Base-by-base conservation (phyloP, 148 eudicot species). In the Chenopodium album region DNA sequence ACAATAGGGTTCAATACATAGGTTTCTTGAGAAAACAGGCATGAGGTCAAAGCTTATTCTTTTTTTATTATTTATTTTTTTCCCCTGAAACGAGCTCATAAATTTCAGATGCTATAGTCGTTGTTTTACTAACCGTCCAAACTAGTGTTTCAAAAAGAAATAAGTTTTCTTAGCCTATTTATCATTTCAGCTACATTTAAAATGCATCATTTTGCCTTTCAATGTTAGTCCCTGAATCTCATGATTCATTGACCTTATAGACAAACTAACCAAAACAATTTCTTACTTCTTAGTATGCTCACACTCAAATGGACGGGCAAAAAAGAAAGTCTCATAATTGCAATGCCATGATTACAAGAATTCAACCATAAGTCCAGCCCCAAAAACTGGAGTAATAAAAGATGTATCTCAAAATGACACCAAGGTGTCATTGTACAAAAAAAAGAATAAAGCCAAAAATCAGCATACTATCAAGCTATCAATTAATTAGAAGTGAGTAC, bases 401-500 rank as follows among this genome's bases (percentile, higher is more conserved):
- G 37, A 66, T 26, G 10, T 29, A 11, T 29, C 5, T 28, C 34
- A 66, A 29, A 26, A 28, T 28, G 34, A 26, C 71, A 14, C 23
- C 65, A 22, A 62, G 65, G 65, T 62, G 23, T 62, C 65, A 62
- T 1, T 62, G 10, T 20, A 62, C 0, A 9, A 20, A 1, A 62
- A 62, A 62, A 73, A 22, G 29, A 4, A 2, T 29, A 34, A 17
- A 70, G 37, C 48, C 9, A 34, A 67, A 17, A 60, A 11, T 20
- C 19, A 19, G 31, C 46, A 56, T 56, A 56, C 19, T 56, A 17
- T 41, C n/a, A 78, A 20, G 46, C 23, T 4, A 56, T 28, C 73
- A 41, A 9, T 28, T n/a, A 32, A 62, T 20, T 34, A n/a, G 44
- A 41, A 41, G 44, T 7, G 47, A 67, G 48, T 85, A 96, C 99